Evolutionary conservation across 2,329 filamentous ascomycete species (phyloP).

Genomic region (Orbilia ellipsospora): DNA sequence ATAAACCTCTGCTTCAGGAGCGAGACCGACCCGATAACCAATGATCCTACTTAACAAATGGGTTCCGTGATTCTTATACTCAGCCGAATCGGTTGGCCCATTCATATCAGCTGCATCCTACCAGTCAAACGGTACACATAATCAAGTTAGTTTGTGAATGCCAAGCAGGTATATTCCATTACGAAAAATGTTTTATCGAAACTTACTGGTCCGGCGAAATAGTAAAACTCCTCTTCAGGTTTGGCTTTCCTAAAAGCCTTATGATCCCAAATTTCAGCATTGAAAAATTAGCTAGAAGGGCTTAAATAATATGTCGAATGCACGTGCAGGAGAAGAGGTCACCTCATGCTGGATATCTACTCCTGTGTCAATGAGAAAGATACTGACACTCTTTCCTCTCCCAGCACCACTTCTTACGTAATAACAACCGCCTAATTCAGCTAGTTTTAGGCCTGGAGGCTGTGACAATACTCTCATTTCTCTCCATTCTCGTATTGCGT

Average conservation of each 20-base stretch:
- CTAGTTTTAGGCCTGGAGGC: background rate
- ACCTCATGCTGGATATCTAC: background rate
- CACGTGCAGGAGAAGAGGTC: background rate
- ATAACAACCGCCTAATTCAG: background rate
- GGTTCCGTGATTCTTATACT: conserved; percentile 7
- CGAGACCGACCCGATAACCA: conserved; percentile 1
- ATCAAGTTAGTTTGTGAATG: no score
- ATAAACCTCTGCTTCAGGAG: background rate
- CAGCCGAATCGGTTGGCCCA: background rate
- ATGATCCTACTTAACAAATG: conserved; percentile 13
- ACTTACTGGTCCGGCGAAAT: conserved; percentile 6
- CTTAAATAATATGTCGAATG: background rate
- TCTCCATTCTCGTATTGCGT: background rate
- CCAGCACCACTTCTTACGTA: background rate
- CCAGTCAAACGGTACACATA: no score
- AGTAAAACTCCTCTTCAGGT: background rate
- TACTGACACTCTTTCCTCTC: background rate
- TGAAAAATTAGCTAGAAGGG: background rate
- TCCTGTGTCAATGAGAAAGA: conserved; percentile 1
- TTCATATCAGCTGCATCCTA: no score
- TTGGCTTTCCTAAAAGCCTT: background rate
- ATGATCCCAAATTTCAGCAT: background rate
- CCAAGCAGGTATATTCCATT: no score
- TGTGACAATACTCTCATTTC: background rate
- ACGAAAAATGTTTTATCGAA: no score